A percentile compares a stretch with the other conserved stretches of the same genome.
Conservation (phyloP, 2,329 filamentous ascomycete species). For the Claviceps quebecensis region DNA sequence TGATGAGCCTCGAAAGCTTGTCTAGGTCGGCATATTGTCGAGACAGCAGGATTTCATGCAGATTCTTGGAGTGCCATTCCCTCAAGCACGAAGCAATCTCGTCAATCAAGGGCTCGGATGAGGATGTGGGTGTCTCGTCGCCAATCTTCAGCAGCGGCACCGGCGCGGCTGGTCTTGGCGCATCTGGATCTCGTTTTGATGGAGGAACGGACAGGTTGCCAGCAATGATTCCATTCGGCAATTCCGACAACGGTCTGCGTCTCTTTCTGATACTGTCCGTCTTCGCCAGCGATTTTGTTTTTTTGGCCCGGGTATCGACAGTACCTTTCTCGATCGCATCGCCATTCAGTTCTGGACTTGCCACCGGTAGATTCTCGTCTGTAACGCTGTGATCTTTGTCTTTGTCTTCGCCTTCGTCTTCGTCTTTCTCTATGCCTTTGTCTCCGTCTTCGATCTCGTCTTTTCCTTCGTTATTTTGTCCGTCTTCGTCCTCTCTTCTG, state of each 20-base stretch:
- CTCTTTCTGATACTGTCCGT: constrained; percentile 12
- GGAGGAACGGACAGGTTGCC: constrained; percentile 30
- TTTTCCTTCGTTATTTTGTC: constrained; percentile 6
- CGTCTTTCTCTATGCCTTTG: constrained; percentile 22
- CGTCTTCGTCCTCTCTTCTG: constrained; percentile 24
- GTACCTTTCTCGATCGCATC: constrained; percentile 44
- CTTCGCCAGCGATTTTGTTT: constrained; percentile 21
- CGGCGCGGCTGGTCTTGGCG: constrained; percentile 70
- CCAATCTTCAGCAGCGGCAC: constrained; percentile 97
- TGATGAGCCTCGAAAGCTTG: constrained; percentile 65
- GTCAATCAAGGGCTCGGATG: constrained; percentile 82
- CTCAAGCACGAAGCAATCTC: constrained; percentile 93
- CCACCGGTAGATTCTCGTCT: constrained; percentile 19
- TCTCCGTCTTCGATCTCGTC: constrained; percentile 28
- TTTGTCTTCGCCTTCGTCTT: constrained; percentile 28
- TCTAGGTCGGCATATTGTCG: constrained; percentile 72
- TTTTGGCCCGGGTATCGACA: constrained; percentile 25
- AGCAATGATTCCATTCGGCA: constrained; percentile 25
- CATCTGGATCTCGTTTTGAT: constrained; percentile 47
- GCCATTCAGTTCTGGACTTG: constrained; percentile 18
- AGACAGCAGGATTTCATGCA: constrained; percentile 78
- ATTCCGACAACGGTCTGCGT: constrained; percentile 20
- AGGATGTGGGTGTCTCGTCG: constrained; percentile 85
- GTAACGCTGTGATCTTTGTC: constrained; percentile 15
- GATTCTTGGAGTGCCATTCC: constrained; percentile 96